Base-by-base conservation (phyloP, 179 eudicot genomes). In the Monotropa hypopitys region DNA sequence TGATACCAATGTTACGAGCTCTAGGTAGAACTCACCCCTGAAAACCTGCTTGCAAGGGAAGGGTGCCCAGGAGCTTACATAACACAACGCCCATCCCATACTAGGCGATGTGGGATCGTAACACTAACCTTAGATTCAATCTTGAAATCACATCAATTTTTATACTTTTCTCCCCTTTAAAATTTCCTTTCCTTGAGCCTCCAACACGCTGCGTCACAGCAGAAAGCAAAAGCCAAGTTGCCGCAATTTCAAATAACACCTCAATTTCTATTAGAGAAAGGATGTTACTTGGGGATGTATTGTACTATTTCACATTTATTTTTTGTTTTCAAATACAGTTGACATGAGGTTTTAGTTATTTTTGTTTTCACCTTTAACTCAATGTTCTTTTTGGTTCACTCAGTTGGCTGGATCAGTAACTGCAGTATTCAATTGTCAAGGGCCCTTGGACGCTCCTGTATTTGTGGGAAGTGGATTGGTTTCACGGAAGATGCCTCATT, bases 381-480 rank as follows among this genome's bases (percentile, higher is more conserved):
- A 74, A 42, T 78, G 68, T 49, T 72, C 45, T 56, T 79, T 28
- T 65, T 74, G 66, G 56, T 74, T 83, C 5, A 38, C 73, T 84
- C 88, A 94, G 98, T 57, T 93, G 86, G 98, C 97, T 81, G 98
- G 98, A 76, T 91, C 90, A 33, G 88, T 92, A 49, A 94, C 98
- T 75, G 96, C 98, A 50, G 91, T 94, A 46, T 94, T 94, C 86
- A 92, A 92, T 82, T 94, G 98, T 81, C 98, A 94, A 90, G 98
- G 98, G 23, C 98, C 98, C 53, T 82, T 94, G 83, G 98, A 92
- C 79, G 92, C 97, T 82, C 98, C 98, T 76, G 81, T 89, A 21
- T 94, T 94, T 87, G 98, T 94, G 74, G 98, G 98, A 66, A 94
- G 98, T 84, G 98, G 93, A 81, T 84, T 94, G 87, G 95, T 90